A percentile compares a stretch with the other conserved stretches of the same genome.
These are phyloP conservation scores for Brassica carinata DNA, from an alignment of 345 rosid genomes.

Conservation along the genomic window DNA sequence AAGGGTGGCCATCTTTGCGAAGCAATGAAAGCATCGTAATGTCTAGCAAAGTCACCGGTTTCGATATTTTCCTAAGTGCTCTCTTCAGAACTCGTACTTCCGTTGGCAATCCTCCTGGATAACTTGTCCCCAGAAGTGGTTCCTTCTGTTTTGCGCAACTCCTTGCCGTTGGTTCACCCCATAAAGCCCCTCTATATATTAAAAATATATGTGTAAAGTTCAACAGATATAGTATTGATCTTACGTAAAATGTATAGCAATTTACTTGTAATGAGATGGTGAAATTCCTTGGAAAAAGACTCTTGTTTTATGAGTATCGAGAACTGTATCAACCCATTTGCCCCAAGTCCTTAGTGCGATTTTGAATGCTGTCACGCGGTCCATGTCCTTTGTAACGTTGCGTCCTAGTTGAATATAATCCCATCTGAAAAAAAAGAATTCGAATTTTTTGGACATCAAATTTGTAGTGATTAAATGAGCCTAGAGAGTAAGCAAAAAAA, in stretches of 20 bases:
- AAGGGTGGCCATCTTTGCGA: conserved; percentile 93
- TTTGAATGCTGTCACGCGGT: conserved; percentile 68
- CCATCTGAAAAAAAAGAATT: conserved; percentile 54
- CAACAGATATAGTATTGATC: neutral
- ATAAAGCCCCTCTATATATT: conserved; percentile 46
- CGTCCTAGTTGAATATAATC: conserved; percentile 57
- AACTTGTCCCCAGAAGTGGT: conserved; percentile 57
- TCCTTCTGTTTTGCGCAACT: conserved; percentile 62
- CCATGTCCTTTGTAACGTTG: conserved; percentile 60
- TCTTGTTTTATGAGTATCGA: conserved; percentile 54
- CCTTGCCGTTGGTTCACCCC: conserved; percentile 66
- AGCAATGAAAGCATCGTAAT: conserved; percentile 70
- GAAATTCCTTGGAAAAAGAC: conserved; percentile 89
- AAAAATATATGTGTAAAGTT: neutral
- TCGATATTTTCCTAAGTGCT: conserved; percentile 47
- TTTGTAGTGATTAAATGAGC: neutral
- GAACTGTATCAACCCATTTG: conserved; percentile 64
- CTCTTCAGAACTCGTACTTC: conserved; percentile 60
- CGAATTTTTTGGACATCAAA: neutral
- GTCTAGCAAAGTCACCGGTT: conserved; percentile 66
- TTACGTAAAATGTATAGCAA: neutral
- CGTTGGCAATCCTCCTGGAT: conserved; percentile 64
- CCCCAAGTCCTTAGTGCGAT: conserved; percentile 76
- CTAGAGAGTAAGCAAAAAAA: neutral
- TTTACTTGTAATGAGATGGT: conserved; percentile 81